phyloP scores from a whole-genome alignment of 495 filamentous ascomycete genomes.

The Neurospora sp. region DNA sequence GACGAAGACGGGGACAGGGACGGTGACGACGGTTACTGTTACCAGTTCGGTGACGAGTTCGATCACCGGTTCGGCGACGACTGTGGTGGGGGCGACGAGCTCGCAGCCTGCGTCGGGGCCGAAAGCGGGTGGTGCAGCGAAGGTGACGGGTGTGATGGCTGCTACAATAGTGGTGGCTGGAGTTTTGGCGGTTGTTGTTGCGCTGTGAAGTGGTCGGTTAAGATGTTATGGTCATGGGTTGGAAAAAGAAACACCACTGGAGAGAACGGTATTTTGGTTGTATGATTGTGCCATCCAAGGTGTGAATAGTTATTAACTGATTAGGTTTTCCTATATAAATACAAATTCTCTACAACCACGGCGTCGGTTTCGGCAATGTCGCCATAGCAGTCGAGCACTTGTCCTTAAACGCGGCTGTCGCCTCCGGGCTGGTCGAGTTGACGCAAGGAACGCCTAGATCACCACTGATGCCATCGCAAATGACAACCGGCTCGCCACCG shows the following conservation, averaged over 20 bases:
- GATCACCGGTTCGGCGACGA: background rate
- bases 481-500: conserved; percentile 34
- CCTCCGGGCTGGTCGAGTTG: conserved; percentile 18
- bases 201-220: too few relatives aligned
- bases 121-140: background rate
- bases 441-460: conserved; percentile 40
- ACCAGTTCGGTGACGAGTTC: background rate
- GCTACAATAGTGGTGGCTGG: conserved; percentile 14
- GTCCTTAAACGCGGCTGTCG: conserved; percentile 14
- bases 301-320: too few relatives aligned
- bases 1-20: background rate
- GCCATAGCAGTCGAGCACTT: conserved; percentile 18
- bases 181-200: conserved; percentile 14
- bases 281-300: background rate
- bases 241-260: too few relatives aligned
- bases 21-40: background rate
- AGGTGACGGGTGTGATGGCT: conserved; percentile 7
- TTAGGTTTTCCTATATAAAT: background rate
- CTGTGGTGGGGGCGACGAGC: background rate
- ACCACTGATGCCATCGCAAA: conserved; percentile 44
- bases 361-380: conserved; percentile 10
- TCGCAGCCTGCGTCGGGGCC: background rate
- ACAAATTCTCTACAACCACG: conserved; percentile 7
- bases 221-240: too few relatives aligned
- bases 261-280: too few relatives aligned